A percentile compares a stretch with the other conserved stretches of the same genome.
phyloP scores from a whole-genome alignment of 2,329 filamentous ascomycete genomes.

The Drechslerella coelobrocha region DNA sequence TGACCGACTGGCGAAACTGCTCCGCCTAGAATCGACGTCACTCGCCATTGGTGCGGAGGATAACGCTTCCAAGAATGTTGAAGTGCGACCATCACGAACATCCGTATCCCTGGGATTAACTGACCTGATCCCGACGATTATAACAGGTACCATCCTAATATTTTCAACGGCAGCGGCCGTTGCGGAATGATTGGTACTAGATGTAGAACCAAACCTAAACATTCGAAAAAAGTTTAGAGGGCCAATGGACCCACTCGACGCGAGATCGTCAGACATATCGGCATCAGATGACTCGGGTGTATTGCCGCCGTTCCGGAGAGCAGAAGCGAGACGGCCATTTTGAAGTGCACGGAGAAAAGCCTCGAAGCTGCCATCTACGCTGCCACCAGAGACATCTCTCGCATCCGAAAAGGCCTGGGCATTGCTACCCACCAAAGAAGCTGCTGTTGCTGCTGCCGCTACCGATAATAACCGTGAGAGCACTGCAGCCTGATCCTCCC shows the following conservation, averaged over 20 bases:
- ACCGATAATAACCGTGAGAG: constrained; percentile 55
- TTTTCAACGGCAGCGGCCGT: constrained; percentile 58
- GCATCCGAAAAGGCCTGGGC: constrained; percentile 55
- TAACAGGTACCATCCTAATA: constrained; percentile 69
- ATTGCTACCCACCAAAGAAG: constrained; percentile 54
- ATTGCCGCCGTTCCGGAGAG: constrained; percentile 54
- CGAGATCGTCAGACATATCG: constrained; percentile 51
- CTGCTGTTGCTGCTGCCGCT: constrained; percentile 55
- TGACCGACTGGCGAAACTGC: not conserved
- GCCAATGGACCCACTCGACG: constrained; percentile 60
- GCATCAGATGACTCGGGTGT: constrained; percentile 41
- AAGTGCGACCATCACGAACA: constrained; percentile 60
- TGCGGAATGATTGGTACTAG: constrained; percentile 52
- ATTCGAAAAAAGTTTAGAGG: constrained; percentile 73
- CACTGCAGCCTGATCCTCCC: constrained; percentile 55
- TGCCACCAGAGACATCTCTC: constrained; percentile 55
- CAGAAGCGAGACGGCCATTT: constrained; percentile 55
- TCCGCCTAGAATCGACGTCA: constrained; percentile 5
- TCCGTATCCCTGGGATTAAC: constrained; percentile 65
- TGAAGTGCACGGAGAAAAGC: constrained; percentile 55
- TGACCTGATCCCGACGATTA: constrained; percentile 73
- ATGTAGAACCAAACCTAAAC: constrained; percentile 70
- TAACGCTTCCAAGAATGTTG: constrained; percentile 59
- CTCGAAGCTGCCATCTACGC: constrained; percentile 56
- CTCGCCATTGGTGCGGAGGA: constrained; percentile 46